Evolutionary conservation across 176 grass and related monocot species (phyloP).

Genomic region (Carex pumila): DNA sequence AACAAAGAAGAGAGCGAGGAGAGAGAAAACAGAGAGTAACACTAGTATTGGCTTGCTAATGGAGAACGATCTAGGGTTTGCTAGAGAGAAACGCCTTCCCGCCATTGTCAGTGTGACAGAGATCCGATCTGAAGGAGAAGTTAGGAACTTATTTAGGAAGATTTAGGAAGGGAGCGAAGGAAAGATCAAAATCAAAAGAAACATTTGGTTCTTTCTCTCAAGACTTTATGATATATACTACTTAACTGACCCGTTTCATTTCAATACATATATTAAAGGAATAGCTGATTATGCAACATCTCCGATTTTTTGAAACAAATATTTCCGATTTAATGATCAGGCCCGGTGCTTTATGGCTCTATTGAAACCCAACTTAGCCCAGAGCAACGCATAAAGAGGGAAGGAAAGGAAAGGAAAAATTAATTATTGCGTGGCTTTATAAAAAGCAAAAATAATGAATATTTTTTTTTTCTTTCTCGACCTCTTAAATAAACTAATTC

Average conservation of each 20-base stretch:
- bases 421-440: no score
- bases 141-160: background rate
- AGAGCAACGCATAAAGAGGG: no score
- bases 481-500: no score
- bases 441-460: no score
- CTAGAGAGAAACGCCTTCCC: slow-evolving; percentile 58
- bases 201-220: background rate
- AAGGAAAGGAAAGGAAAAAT: no score
- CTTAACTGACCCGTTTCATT: background rate
- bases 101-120: slow-evolving; percentile 46
- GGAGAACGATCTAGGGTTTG: slow-evolving; percentile 31
- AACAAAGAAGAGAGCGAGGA: slow-evolving; percentile 34
- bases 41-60: slow-evolving; percentile 36
- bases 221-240: background rate
- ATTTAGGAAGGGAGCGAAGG: background rate
- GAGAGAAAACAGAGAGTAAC: slow-evolving; percentile 30
- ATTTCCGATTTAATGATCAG: no score
- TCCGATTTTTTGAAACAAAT: no score
- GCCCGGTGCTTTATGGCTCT: no score
- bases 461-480: no score
- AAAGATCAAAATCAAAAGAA: background rate
- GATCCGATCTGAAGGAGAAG: slow-evolving; percentile 5
- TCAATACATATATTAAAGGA: no score
- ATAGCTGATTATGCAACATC: no score
- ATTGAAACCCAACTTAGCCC: no score